Conservation (phyloP, 805 yeast species). For the Scheffersomyces amazonensis region DNA sequence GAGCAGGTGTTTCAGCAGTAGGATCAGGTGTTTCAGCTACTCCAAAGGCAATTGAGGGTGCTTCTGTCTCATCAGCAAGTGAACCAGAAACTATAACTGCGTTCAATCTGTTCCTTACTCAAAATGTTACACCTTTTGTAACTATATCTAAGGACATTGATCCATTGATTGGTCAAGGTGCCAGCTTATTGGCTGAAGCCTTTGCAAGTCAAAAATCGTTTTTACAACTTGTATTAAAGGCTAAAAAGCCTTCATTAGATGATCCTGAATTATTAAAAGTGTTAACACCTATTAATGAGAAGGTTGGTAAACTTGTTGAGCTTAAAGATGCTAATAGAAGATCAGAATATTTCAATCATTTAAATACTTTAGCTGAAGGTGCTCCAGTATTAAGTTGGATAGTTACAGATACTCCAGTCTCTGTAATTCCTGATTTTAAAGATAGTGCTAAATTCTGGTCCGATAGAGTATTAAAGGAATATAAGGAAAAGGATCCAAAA, state of each 20-base stretch:
- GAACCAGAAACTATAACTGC: constrained; percentile 38
- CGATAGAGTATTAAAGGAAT: constrained; percentile 83
- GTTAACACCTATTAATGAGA: constrained; percentile 66
- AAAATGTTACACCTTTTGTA: constrained; percentile 59
- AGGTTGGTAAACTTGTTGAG: constrained; percentile 54
- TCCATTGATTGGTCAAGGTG: constrained; percentile 55
- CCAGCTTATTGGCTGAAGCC: constrained; percentile 46
- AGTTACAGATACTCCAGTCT: constrained; percentile 69
- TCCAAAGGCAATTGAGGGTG: constrained; percentile 45
- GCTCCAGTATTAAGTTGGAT: constrained; percentile 92
- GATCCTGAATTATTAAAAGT: constrained; percentile 54
- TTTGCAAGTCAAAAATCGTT: constrained; percentile 60
- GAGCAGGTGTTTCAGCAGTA: constrained; percentile 11
- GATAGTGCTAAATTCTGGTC: constrained; percentile 95
- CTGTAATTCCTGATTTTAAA: constrained; percentile 74
- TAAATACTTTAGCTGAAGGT: constrained; percentile 86
- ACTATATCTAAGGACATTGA: constrained; percentile 52
- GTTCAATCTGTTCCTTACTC: constrained; percentile 53
- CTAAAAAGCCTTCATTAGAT: constrained; percentile 62
- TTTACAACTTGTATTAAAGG: constrained; percentile 53
- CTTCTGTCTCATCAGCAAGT: not conserved
- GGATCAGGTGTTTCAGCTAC: constrained; percentile 19
- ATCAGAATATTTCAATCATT: constrained; percentile 62
- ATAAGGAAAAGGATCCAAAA: constrained; percentile 63
- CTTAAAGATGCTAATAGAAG: constrained; percentile 75